A percentile compares a stretch with the other conserved stretches of the same genome.
phyloP scores from a whole-genome alignment of 116 monocot genomes.

The Dioscorea cayenensis region DNA sequence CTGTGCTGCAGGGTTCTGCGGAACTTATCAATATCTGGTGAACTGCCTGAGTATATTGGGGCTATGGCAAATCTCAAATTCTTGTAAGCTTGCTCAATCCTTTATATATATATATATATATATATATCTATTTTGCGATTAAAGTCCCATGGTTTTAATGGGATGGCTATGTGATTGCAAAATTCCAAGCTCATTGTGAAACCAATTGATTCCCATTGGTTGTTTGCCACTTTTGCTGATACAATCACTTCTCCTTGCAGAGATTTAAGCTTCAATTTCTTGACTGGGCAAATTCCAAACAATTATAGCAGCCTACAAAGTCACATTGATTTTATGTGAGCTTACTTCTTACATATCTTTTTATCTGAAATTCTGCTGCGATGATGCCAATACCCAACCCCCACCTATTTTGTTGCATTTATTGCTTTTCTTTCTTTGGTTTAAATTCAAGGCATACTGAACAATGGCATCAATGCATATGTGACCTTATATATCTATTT shows the following conservation, averaged over 20 bases:
- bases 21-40: conserved; percentile 3
- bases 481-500: conserved; percentile 15
- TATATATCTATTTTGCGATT: too few species aligned
- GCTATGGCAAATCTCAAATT: neutral
- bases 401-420: neutral
- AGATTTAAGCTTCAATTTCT: conserved; percentile 71
- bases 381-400: too few species aligned
- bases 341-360: neutral
- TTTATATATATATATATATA: neutral
- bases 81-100: conserved; percentile 4
- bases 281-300: conserved; percentile 47
- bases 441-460: too few species aligned
- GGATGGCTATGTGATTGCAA: too few species aligned
- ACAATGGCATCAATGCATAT: neutral
- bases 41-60: neutral
- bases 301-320: conserved; percentile 10
- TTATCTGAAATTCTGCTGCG: neutral
- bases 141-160: too few species aligned
- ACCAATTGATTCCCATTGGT: too few species aligned
- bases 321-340: conserved; percentile 37
- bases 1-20: conserved; percentile 3
- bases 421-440: neutral
- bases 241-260: conserved; percentile 28
- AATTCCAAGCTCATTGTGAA: too few species aligned
- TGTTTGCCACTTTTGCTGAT: too few species aligned